Conservation (phyloP, 139 green algal species). For the Microglena sp. region DNA sequence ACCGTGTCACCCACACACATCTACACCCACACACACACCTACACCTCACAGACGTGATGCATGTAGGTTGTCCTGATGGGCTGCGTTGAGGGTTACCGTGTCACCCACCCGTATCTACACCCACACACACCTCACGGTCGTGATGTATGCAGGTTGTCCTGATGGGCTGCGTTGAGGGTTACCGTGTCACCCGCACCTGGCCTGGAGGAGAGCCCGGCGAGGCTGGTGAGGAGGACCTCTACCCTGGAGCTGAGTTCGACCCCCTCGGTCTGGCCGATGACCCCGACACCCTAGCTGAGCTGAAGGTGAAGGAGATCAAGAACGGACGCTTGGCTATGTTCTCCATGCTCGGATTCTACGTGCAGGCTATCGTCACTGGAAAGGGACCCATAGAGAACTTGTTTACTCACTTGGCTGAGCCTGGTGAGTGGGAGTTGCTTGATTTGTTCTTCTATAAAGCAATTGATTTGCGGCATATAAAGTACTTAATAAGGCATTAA, state of each 20-base stretch:
- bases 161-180: conserved; percentile 78
- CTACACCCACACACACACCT: too few relatives aligned
- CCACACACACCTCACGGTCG: too few relatives aligned
- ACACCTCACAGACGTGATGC: too few relatives aligned
- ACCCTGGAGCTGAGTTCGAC: conserved; percentile 76
- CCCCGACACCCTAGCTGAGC: conserved; percentile 70
- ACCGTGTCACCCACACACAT: too few relatives aligned
- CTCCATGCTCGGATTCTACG: conserved; percentile 53
- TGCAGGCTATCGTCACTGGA: conserved; percentile 55
- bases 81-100: too few relatives aligned
- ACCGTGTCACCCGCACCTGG: conserved; percentile 78
- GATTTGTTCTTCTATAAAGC: too few relatives aligned
- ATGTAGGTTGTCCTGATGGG: conserved; percentile 75
- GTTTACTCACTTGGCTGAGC: too few relatives aligned
- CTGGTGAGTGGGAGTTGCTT: too few relatives aligned
- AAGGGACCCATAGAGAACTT: conserved; percentile 69
- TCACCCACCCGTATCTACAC: too few relatives aligned
- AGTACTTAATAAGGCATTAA: too few relatives aligned
- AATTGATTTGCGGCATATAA: too few relatives aligned
- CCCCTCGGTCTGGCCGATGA: conserved; percentile 92
- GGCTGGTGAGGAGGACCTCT: conserved; percentile 67
- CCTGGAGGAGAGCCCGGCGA: conserved; percentile 58
- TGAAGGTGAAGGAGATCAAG: conserved; percentile 95
- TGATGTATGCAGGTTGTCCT: conserved; percentile 68
- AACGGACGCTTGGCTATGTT: conserved; percentile 80